phyloP scores from a whole-genome alignment of 192 early-diverging fungal genomes.

The Coemansia sp. region DNA sequence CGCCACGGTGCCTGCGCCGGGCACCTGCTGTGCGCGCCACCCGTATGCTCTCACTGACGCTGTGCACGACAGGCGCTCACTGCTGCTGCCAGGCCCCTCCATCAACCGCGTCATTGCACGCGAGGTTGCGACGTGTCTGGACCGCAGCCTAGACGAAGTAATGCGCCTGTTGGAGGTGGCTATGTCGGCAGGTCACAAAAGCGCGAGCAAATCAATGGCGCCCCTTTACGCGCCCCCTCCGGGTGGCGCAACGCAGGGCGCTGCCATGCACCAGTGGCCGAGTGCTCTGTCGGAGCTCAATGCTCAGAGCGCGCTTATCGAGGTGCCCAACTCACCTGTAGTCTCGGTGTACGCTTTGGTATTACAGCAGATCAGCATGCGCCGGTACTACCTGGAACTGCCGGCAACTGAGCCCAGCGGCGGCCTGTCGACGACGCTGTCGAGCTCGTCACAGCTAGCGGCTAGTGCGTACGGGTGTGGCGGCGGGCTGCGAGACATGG shows the following conservation, averaged over 20 bases:
- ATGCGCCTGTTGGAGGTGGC: conserved; percentile 25
- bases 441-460: conserved; percentile 19
- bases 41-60: conserved; percentile 3
- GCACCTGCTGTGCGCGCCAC: conserved; percentile 23
- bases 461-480: background rate
- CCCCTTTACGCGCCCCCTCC: background rate
- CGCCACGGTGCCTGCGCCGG: conserved; percentile 1
- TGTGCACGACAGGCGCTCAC: conserved; percentile 24
- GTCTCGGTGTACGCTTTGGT: conserved; percentile 53
- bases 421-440: conserved; percentile 6
- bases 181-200: conserved; percentile 17
- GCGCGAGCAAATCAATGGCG: background rate
- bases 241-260: background rate
- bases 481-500: conserved; percentile 3
- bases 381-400: conserved; percentile 42
- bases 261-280: conserved; percentile 23
- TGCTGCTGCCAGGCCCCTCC: conserved; percentile 28
- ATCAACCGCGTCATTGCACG: conserved; percentile 24
- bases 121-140: conserved; percentile 45
- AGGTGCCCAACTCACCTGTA: conserved; percentile 53
- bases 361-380: conserved; percentile 47
- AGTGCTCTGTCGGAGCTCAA: conserved; percentile 4
- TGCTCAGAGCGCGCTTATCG: conserved; percentile 7
- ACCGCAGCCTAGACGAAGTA: conserved; percentile 37
- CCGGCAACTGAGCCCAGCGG: conserved; percentile 1